Evolutionary conservation across 495 filamentous ascomycete species (phyloP), one percentile per base, ranked within the genome.

Genomic region (Talaromyces ruber): DNA sequence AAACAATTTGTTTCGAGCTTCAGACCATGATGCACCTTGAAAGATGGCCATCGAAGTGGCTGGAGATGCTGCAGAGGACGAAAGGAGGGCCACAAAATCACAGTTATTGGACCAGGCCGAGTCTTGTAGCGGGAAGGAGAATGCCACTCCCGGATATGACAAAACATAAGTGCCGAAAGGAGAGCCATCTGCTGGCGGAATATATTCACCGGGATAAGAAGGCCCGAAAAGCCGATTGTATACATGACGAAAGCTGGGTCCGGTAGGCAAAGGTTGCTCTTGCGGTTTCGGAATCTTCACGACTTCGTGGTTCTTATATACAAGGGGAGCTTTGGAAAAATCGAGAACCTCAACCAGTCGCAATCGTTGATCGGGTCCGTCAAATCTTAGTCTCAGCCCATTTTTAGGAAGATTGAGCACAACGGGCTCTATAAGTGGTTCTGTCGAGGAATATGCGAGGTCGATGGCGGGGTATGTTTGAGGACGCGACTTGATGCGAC

Each of bases 111-210:
- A 89, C 82, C 90, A 97, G n/a, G 86, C 82, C 4, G 85, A 86
- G 61, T 83, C 73, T 57, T 86, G 83, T 51, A 98, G 77, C 16
- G 91, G 88, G 65, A 98, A 98, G 6, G 85, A 89, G 70, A 98
- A 97, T 0, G 93, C 89, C 25, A 98, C 84, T 0, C 94, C 94
- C 11, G 93, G 92, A 71, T 97, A 98, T 3, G 93, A 97, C 12
- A 97, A 78, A 14, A 95, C 83, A 69, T 97, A 98, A 14, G 81
- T 80, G 4, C 88, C 88, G 63, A 80, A 82, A 6, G 81, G 81
- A 9, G 84, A 78, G 25, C 74, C 67, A 26, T 75, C 70, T 37
- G 75, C 59, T 7, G 85, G 85, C 22, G 87, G 79, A 28, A 96
- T 76, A 64, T 93, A 97, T 77, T 98, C 94, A 34, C 94, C 94